Evolutionary conservation across 345 rosid species (phyloP), one percentile per base, ranked within the genome.

Genomic region (Salix viminalis): DNA sequence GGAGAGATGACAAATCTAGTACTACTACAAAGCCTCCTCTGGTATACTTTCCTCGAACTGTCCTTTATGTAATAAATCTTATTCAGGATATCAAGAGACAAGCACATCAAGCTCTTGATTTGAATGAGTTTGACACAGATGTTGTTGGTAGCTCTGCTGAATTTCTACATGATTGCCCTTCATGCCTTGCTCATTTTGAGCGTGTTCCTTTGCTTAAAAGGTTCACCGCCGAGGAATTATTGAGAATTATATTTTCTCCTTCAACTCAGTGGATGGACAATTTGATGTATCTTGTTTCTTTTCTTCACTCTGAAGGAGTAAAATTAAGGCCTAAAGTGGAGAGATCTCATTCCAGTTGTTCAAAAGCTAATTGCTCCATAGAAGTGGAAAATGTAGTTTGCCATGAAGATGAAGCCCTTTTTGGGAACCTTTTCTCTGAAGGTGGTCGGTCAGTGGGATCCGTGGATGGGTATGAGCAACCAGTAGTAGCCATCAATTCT

Each of bases 381-480:
- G 99, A 96, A 85, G 80, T 82, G 76, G 99, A 93, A 78, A 92
- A 82, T 83, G 87, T 90, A 44, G 84, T 85, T 82, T 90, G 90
- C 75, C 99, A 90, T 85, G 99, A 96, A 26, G 99, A 96, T 75
- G 99, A 96, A 75, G 97, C 97, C 39, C 90, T 96, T 75, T 96
- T 96, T 77, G 99, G 99, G 16, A 91, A 93, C 78, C 93, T 96
- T 78, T 96, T 96, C 86, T 91, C 88, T 69, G 99, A 96, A 84
- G 91, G 91, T 71, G 72, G 89, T 78, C 91, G 98, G 61, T 88
- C 94, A 3, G 80, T 88, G 64, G 91, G 96, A 77, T 89, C 97
- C 42, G 34, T 80, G 16, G 98, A 95, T 82, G 90, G 86, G 75
- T 87, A 60, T 79, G 98, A 96, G 71, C 98, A 91, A 75, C 85